Percentiles rank a stretch among this genome's conserved stretches.
phyloP scores from a whole-genome alignment of 129 eudicot species.

The Dittrichia graveolens region DNA sequence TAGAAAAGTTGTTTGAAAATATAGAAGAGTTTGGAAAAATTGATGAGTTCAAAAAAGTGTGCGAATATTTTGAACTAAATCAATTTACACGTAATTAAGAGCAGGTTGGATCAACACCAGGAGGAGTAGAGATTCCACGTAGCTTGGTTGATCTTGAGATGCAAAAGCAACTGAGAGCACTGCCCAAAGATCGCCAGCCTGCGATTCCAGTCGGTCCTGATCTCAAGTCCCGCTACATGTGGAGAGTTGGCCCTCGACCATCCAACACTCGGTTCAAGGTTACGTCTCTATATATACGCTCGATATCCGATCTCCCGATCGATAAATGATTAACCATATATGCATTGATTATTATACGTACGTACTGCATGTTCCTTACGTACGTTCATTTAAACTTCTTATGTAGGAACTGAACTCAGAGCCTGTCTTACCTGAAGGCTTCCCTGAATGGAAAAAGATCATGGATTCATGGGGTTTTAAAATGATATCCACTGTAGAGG shows the following conservation, averaged over 20 bases:
- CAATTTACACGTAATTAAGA: not conserved
- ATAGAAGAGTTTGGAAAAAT: too few species aligned
- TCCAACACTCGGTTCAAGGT: slow-evolving; percentile 76
- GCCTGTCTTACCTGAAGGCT: slow-evolving; percentile 87
- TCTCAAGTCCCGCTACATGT: slow-evolving; percentile 91
- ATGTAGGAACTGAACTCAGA: slow-evolving; percentile 80
- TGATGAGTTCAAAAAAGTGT: too few species aligned
- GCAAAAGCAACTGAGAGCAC: slow-evolving; percentile 58
- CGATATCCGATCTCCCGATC: slow-evolving; percentile 4
- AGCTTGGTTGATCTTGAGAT: slow-evolving; percentile 87
- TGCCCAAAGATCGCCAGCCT: slow-evolving; percentile 70
- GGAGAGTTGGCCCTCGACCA: slow-evolving; percentile 93
- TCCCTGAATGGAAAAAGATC: slow-evolving; percentile 77
- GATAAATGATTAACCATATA: not conserved
- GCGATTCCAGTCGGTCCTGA: slow-evolving; percentile 72
- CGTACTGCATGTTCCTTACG: too few species aligned
- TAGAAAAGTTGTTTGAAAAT: too few species aligned
- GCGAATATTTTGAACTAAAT: too few species aligned
- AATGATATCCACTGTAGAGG: slow-evolving; percentile 88
- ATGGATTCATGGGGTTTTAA: slow-evolving; percentile 94
- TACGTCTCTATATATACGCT: not conserved
- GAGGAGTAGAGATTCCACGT: slow-evolving; percentile 90
- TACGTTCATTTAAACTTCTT: not conserved
- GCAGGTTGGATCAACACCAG: slow-evolving; percentile 95
- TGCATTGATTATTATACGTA: too few species aligned